phyloP scores from a whole-genome alignment of 805 yeast genomes.

The Tetrapisispora taiwanensis region DNA sequence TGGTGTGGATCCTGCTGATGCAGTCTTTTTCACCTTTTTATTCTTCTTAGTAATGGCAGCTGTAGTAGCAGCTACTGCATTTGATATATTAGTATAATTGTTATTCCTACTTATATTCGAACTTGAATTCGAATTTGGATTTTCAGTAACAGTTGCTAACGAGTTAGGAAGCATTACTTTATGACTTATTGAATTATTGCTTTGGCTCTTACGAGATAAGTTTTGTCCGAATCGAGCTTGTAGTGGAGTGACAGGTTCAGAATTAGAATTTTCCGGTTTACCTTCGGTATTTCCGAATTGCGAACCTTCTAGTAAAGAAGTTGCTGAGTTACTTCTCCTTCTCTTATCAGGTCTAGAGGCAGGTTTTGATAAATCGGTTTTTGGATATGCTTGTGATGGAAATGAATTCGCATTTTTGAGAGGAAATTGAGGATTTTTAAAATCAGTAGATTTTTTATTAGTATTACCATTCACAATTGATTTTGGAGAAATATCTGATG shows the following conservation, averaged over 20 bases:
- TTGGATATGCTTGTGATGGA: neutral
- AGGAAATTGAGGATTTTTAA: neutral
- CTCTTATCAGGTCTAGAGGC: neutral
- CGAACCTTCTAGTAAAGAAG: neutral
- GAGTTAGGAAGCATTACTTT: slow-evolving; percentile 10
- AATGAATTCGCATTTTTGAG: neutral
- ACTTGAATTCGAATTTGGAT: neutral
- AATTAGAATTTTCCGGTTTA: neutral
- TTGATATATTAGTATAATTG: slow-evolving; percentile 4
- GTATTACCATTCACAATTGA: neutral
- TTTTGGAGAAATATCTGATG: neutral
- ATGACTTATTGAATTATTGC: neutral
- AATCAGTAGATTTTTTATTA: neutral
- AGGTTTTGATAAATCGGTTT: neutral
- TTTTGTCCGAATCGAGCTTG: neutral
- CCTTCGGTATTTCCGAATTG: neutral
- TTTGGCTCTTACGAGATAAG: neutral
- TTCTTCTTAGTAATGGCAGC: slow-evolving; percentile 5
- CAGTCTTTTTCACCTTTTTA: neutral
- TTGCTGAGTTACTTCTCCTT: slow-evolving; percentile 3
- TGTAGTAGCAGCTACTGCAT: slow-evolving; percentile 5
- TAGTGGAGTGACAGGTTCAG: slow-evolving; percentile 5
- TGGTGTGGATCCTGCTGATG: slow-evolving; percentile 9
- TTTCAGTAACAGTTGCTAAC: slow-evolving; percentile 12
- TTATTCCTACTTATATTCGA: neutral